phyloP scores from a whole-genome alignment of 2,329 filamentous ascomycete genomes.

The Fragosphaeria purpurea region DNA sequence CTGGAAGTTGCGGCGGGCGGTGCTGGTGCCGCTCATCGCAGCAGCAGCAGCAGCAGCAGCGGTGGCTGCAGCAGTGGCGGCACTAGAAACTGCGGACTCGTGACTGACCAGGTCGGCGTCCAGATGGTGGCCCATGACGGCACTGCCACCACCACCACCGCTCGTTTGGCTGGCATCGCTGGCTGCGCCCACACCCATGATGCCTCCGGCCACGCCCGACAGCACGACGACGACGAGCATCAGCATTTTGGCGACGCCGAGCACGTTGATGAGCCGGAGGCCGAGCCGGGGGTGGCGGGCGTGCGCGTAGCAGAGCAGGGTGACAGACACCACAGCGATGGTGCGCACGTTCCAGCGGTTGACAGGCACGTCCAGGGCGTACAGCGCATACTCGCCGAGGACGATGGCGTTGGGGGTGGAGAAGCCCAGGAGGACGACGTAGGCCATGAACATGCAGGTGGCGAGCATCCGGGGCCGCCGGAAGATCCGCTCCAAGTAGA shows the following conservation, averaged over 20 bases:
- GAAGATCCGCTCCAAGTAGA: conserved; percentile 45
- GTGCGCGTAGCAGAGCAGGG: conserved; percentile 36
- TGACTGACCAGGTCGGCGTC: conserved; percentile 11
- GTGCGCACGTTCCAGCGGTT: conserved; percentile 39
- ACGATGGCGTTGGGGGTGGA: conserved; percentile 42
- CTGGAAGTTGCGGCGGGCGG: conserved; percentile 30
- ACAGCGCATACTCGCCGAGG: conserved; percentile 40
- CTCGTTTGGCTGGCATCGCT: neutral
- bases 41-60: neutral
- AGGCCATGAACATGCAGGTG: conserved; percentile 43
- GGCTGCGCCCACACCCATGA: conserved; percentile 21
- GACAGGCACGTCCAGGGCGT: conserved; percentile 29
- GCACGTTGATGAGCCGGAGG: conserved; percentile 35
- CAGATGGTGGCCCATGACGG: conserved; percentile 9
- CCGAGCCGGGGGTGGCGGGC: conserved; percentile 35
- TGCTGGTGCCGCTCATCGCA: conserved; percentile 13
- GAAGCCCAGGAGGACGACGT: conserved; percentile 40
- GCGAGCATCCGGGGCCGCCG: conserved; percentile 39
- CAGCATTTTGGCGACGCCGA: conserved; percentile 39
- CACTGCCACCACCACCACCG: too few relatives aligned
- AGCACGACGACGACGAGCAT: conserved; percentile 36
- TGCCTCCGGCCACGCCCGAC: conserved; percentile 28
- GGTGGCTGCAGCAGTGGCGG: conserved; percentile 2
- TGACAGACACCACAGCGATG: conserved; percentile 36
- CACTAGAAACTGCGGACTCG: neutral